phyloP scores from a whole-genome alignment of 805 yeast species.

The Tetrapisispora iriomotensis region DNA sequence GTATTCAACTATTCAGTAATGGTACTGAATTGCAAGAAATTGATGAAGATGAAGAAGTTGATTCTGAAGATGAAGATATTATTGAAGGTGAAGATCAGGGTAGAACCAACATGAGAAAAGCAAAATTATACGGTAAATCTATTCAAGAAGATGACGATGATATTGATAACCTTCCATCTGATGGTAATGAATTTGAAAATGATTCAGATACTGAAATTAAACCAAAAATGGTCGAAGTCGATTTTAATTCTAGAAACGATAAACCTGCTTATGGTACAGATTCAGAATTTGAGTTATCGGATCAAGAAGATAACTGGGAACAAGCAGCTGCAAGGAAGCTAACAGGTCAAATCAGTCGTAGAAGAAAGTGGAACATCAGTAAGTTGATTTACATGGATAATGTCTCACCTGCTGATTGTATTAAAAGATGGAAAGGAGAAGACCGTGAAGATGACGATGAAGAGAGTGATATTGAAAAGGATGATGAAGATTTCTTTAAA shows the following conservation, averaged over 20 bases:
- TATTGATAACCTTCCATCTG: constrained; percentile 36
- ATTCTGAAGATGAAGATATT: constrained; percentile 21
- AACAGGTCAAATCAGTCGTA: constrained; percentile 37
- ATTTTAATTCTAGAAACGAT: constrained; percentile 34
- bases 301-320: constrained; percentile 30
- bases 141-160: constrained; percentile 38
- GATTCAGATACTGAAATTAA: constrained; percentile 31
- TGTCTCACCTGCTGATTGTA: constrained; percentile 61
- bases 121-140: constrained; percentile 47
- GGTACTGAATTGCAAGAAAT: constrained; percentile 41
- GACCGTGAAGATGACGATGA: constrained; percentile 36
- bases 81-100: constrained; percentile 40
- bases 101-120: constrained; percentile 52
- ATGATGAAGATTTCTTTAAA: constrained; percentile 44
- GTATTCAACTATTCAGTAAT: constrained; percentile 63
- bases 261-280: constrained; percentile 42
- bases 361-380: constrained; percentile 66
- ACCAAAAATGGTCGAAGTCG: constrained; percentile 40
- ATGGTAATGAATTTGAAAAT: constrained; percentile 29
- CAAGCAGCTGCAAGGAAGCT: constrained; percentile 49
- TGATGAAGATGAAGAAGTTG: constrained; percentile 33
- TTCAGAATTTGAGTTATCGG: constrained; percentile 38
- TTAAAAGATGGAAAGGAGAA: constrained; percentile 60
- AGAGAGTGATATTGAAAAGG: constrained; percentile 31
- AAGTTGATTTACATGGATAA: constrained; percentile 73